A percentile compares a stretch with the other conserved stretches of the same genome.
These are phyloP conservation scores for Oryza longistaminata DNA, from an alignment of 176 grass and related monocot genomes.

Conservation along the genomic window DNA sequence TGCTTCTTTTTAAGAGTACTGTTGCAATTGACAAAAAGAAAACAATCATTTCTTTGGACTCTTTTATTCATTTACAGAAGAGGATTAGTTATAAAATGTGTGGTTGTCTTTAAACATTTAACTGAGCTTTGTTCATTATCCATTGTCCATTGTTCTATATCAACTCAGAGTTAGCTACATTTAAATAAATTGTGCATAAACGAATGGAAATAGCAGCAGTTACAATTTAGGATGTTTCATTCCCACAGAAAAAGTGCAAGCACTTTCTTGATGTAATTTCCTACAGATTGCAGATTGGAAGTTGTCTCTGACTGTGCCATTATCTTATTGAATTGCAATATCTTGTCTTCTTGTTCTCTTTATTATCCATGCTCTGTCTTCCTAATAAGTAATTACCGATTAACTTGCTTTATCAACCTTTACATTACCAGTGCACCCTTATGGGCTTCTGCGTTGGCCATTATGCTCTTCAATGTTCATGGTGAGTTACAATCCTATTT, in stretches of 20 bases:
- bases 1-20: too few species aligned
- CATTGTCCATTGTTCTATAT: background rate
- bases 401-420: conserved; percentile 27
- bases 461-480: conserved; percentile 83
- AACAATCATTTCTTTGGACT: background rate
- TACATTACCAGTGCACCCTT: conserved; percentile 59
- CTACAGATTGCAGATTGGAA: background rate
- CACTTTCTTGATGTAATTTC: background rate
- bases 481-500: conserved; percentile 50
- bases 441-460: conserved; percentile 73
- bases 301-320: background rate
- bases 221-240: background rate
- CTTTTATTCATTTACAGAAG: conserved; percentile 2
- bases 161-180: background rate
- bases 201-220: background rate
- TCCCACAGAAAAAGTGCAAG: background rate
- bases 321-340: background rate
- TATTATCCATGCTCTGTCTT: conserved; percentile 20
- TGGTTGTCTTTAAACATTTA: background rate
- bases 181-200: background rate
- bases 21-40: background rate
- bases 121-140: background rate
- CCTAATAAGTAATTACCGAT: conserved; percentile 11
- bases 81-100: background rate
- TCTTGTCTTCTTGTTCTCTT: background rate